Conservation (phyloP, 306 rosid genomes). For the Canavalia ensiformis region DNA sequence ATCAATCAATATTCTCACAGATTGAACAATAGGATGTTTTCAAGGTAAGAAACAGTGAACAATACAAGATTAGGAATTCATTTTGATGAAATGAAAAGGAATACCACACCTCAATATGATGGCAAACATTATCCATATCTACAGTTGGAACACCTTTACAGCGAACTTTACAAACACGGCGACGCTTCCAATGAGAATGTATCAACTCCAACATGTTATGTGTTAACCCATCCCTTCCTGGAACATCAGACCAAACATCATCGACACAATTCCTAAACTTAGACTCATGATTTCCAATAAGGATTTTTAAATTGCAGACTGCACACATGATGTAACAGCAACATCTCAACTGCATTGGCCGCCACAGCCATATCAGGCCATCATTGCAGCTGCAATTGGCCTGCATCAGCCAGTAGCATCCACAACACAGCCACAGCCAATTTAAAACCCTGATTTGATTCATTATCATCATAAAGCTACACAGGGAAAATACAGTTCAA, state of each 20-base stretch:
- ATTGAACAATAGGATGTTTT: not conserved
- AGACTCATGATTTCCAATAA: slow-evolving; percentile 14
- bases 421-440: too few species aligned
- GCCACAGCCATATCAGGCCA: not conserved
- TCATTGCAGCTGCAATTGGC: not conserved
- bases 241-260: slow-evolving; percentile 50
- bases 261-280: slow-evolving; percentile 19
- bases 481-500: too few species aligned
- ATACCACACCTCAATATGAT: slow-evolving; percentile 74
- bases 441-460: not conserved
- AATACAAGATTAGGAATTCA: not conserved
- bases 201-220: slow-evolving; percentile 97
- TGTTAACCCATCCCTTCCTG: slow-evolving; percentile 96
- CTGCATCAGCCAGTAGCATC: too few species aligned
- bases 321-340: not conserved
- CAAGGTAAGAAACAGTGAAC: not conserved
- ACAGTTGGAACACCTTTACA: slow-evolving; percentile 98
- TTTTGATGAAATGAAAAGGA: slow-evolving; percentile 21
- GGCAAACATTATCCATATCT: slow-evolving; percentile 89
- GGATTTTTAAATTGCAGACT: not conserved
- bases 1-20: not conserved
- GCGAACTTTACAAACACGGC: slow-evolving; percentile 79
- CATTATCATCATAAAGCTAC: not conserved
- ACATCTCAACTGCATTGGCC: not conserved
- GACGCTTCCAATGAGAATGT: slow-evolving; percentile 93